Base-by-base conservation (phyloP, 2,329 filamentous ascomycete genomes). In the Curvularia spicifera region DNA sequence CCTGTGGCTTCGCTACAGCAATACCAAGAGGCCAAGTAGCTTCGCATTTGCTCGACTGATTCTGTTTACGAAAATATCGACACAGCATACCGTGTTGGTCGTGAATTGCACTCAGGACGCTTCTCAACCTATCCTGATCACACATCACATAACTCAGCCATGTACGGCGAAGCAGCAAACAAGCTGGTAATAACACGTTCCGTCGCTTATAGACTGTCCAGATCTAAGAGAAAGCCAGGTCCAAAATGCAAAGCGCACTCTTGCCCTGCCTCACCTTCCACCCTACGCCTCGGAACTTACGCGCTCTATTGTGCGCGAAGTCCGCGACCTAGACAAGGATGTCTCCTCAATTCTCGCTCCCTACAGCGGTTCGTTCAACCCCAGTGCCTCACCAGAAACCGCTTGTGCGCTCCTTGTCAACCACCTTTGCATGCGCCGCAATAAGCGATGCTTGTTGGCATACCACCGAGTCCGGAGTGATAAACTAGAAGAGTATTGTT, bases 211-310 rank as follows among this genome's bases (percentile, higher is more conserved):
- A 10, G n/a, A 15, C 31, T 24, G 20, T 7, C 8, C 12, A 31
- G 4, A 13, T 22, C 56, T 60, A 55, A 58, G 26, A 47, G 9
- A 9, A 35, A 33, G 8, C 42, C 64, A 97, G 91, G 93, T 96
- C 69, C 90, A 94, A 82, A 91, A 98, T 82, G 95, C 95, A 76
- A 98, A 98, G 84, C 88, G 95, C 74, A 96, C 91, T 18, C 92
- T 95, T 78, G 90, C 91, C 65, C 86, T 99, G 55, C 81, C 88
- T 31, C 88, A 96, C 75, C 85, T 99, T 2, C 95, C 95, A 0
- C 89, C 93, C 3, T 98, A 98, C 76, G 93, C 96, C 78, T 89
- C 93, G 28, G 95, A 98, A 73, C 85, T 96, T 44, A 91, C 98
- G 53, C 93, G 93, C 56, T 86, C 87, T 20, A 90, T 96, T 48